A percentile compares a stretch with the other conserved stretches of the same genome.
phyloP scores from a whole-genome alignment of 176 grass and related monocot species.

The Musa beccarii region DNA sequence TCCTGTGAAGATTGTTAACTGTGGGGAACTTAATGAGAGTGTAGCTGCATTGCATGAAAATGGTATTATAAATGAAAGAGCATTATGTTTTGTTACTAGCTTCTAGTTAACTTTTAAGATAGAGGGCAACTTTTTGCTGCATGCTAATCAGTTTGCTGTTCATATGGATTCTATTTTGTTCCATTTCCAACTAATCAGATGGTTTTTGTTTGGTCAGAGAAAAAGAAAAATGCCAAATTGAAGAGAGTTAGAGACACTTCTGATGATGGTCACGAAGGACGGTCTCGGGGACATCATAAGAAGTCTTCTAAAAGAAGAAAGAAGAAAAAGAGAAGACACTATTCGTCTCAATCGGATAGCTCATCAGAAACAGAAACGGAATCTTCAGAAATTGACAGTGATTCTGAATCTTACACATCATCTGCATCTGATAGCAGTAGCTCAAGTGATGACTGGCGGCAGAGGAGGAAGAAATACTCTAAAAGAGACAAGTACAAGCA shows the following conservation, averaged over 20 bases:
- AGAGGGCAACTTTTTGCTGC: neutral
- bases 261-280: slow-evolving; percentile 25
- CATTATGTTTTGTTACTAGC: neutral
- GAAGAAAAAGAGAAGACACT: slow-evolving; percentile 66
- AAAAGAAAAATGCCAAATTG: slow-evolving; percentile 57
- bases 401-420: slow-evolving; percentile 65
- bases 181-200: neutral
- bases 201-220: slow-evolving; percentile 15
- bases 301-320: slow-evolving; percentile 76
- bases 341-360: slow-evolving; percentile 76
- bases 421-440: slow-evolving; percentile 69
- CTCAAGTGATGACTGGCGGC: slow-evolving; percentile 79
- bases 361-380: slow-evolving; percentile 67
- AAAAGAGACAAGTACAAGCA: slow-evolving; percentile 67
- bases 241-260: slow-evolving; percentile 45
- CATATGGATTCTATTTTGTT: neutral
- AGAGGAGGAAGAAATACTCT: slow-evolving; percentile 44
- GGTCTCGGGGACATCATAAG: slow-evolving; percentile 34
- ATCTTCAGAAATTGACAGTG: slow-evolving; percentile 54
- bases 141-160: neutral
- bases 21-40: slow-evolving; percentile 56
- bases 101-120: neutral
- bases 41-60: slow-evolving; percentile 25
- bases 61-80: slow-evolving; percentile 21
- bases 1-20: slow-evolving; percentile 73